Evolutionary conservation across 2,329 filamentous ascomycete genomes (phyloP).

Genomic region (Arthrobotrys entomopaga): DNA sequence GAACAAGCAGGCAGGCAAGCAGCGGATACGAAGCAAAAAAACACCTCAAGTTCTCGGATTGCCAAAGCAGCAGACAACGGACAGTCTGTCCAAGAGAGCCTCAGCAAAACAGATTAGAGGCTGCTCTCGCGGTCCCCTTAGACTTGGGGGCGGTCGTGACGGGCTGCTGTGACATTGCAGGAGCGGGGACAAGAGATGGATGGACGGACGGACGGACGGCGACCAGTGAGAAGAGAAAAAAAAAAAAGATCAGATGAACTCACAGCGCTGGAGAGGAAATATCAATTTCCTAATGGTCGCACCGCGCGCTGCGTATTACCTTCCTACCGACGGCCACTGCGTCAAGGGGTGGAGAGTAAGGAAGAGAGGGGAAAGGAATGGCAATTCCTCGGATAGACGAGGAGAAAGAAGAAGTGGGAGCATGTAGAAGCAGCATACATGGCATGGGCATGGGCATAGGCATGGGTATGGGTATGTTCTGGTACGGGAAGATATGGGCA

Average conservation of each 20-base stretch:
- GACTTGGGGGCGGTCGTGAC: constrained; percentile 23
- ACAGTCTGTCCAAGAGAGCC: neutral
- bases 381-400: neutral
- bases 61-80: too few species aligned
- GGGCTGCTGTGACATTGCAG: constrained; percentile 34
- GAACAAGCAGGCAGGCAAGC: too few species aligned
- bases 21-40: neutral
- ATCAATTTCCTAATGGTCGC: constrained; percentile 49
- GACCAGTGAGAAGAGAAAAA: constrained; percentile 14
- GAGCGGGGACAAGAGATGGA: constrained; percentile 24
- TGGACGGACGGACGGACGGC: constrained; percentile 4
- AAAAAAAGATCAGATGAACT: constrained; percentile 44
- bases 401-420: constrained; percentile 26
- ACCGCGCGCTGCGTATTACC: constrained; percentile 22
- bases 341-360: constrained; percentile 12
- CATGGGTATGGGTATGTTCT: too few species aligned
- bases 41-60: neutral
- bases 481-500: neutral
- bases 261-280: constrained; percentile 28
- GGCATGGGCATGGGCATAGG: too few species aligned
- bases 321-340: constrained; percentile 34
- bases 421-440: constrained; percentile 2
- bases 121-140: constrained; percentile 28
- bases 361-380: constrained; percentile 8
- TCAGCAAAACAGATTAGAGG: constrained; percentile 4